Conservation (phyloP, 2,329 filamentous ascomycete species). For the Cercospora sojina region DNA sequence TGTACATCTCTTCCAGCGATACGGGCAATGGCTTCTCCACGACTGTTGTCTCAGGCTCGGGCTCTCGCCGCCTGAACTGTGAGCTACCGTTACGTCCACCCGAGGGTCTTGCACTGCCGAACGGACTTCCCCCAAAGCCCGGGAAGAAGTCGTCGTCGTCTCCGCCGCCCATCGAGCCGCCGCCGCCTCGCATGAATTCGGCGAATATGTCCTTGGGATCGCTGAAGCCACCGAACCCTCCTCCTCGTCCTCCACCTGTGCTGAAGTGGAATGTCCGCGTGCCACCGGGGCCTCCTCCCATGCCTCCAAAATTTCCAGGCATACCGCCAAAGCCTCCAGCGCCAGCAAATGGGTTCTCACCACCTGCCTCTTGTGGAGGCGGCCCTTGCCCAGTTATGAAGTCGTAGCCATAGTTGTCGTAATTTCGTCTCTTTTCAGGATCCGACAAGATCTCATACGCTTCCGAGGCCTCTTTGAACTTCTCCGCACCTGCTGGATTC, state of each 20-base stretch:
- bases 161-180: conserved; percentile 48
- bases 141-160: conserved; percentile 53
- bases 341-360: conserved; percentile 41
- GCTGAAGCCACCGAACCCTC: conserved; percentile 73
- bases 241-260: conserved; percentile 52
- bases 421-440: conserved; percentile 92
- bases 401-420: conserved; percentile 92
- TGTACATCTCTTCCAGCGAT: conserved; percentile 83
- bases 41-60: conserved; percentile 82
- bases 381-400: conserved; percentile 59
- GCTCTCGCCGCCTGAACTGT: conserved; percentile 44
- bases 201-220: conserved; percentile 81
- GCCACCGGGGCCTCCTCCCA: conserved; percentile 50
- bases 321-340: conserved; percentile 56
- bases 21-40: conserved; percentile 81
- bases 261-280: conserved; percentile 65
- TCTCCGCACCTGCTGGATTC: conserved; percentile 83
- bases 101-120: conserved; percentile 41
- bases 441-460: conserved; percentile 98
- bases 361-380: conserved; percentile 56
- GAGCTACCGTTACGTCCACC: conserved; percentile 44
- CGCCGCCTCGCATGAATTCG: conserved; percentile 69
- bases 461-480: conserved; percentile 97
- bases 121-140: conserved; percentile 47
- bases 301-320: conserved; percentile 57